These are phyloP conservation scores for Cicer judaicum DNA, from an alignment of 306 rosid species.

Conservation along the genomic window DNA sequence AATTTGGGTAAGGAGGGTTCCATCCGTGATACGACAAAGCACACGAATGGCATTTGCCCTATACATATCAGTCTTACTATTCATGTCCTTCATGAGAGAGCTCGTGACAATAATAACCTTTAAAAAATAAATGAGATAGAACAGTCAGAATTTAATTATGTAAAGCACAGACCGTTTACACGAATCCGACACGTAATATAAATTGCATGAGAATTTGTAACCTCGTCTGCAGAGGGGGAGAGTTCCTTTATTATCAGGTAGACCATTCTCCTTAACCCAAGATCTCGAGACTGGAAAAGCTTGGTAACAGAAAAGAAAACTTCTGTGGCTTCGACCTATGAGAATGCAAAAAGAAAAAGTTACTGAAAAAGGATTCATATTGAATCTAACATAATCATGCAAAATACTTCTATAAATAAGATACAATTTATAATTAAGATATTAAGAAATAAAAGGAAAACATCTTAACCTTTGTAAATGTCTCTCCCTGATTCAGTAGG, in stretches of 20 bases:
- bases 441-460: slow-evolving; percentile 10
- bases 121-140: slow-evolving; percentile 22
- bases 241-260: slow-evolving; percentile 93
- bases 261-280: slow-evolving; percentile 98
- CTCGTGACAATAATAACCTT: slow-evolving; percentile 97
- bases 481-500: slow-evolving; percentile 91
- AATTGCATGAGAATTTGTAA: slow-evolving; percentile 37
- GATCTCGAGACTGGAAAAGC: slow-evolving; percentile 94
- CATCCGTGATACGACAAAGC: slow-evolving; percentile 94
- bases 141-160: slow-evolving; percentile 46
- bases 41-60: slow-evolving; percentile 99
- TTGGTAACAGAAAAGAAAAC: slow-evolving; percentile 97
- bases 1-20: slow-evolving; percentile 96
- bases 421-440: slow-evolving; percentile 10
- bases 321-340: slow-evolving; percentile 94
- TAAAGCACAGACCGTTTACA: slow-evolving; percentile 26
- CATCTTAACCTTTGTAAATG: slow-evolving; percentile 82
- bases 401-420: slow-evolving; percentile 8
- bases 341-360: slow-evolving; percentile 40
- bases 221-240: slow-evolving; percentile 98
- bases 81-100: slow-evolving; percentile 99
- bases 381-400: slow-evolving; percentile 24
- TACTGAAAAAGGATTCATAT: slow-evolving; percentile 24
- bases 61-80: slow-evolving; percentile 96
- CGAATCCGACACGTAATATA: slow-evolving; percentile 33